Evolutionary conservation across 2,329 filamentous ascomycete species (phyloP), one percentile per base, ranked within the genome.

Genomic region (Leptographium galeiforme): DNA sequence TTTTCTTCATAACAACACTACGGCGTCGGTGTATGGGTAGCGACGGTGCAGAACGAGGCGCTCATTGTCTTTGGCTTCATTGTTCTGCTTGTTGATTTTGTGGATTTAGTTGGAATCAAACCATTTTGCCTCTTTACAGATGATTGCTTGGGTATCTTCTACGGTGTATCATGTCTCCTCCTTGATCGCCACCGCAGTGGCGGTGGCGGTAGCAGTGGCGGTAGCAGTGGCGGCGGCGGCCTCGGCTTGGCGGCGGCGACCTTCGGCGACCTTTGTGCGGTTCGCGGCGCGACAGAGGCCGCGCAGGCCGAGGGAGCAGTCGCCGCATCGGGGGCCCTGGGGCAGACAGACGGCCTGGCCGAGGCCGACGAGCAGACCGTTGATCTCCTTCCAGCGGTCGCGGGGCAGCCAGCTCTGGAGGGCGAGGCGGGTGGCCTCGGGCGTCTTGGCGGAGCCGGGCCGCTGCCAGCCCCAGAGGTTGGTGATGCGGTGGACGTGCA

Each of bases 401-500:
- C 69, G 77, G 2, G 90, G 90, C 61, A 96, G 71, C 90, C 90
- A 96, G 16, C 75, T 75, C 70, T 96, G 79, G 55, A 96, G 72
- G 38, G 81, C 79, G 52, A 75, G 70, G 45, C 90, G 76, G 34
- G 90, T 95, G 65, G 87, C 85, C 70, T 96, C 90, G 0, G 90
- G 90, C 13, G 73, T 85, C 61, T 81, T 83, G 2, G 85, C 91
- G 8, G 55, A 51, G 6, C 58, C 57, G 45, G 57, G 46, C 46
- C 47, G 48, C 66, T 94, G 81, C 90, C 90, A 96, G 4, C 87
- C 86, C 89, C 89, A 95, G 33, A 95, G 73, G 69, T 95, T 95
- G 51, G 89, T 91, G 68, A 96, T 94, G 53, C 90, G 85, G 69
- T 95, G 90, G 4, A 96, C 90, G 68, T 96, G 90, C 6, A 95